Conservation (phyloP, 495 filamentous ascomycete species). For the Aspergillus funiculosus region DNA sequence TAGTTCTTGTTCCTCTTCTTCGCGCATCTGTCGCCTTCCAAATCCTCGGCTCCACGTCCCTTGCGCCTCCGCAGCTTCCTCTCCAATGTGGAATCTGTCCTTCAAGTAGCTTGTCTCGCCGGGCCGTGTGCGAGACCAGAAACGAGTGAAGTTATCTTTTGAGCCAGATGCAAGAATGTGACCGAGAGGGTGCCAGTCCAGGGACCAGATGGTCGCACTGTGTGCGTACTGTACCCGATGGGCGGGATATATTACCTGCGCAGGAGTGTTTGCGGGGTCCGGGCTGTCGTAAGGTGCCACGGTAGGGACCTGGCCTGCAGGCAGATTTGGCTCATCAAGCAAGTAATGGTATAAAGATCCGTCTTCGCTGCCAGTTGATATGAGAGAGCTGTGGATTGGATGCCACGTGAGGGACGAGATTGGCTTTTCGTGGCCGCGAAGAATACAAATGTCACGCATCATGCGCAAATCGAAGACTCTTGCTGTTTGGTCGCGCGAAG, state of each 20-base stretch:
- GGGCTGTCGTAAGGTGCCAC: constrained; percentile 77
- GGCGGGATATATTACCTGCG: constrained; percentile 83
- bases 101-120: constrained; percentile 78
- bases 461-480: constrained; percentile 92
- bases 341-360: constrained; percentile 88
- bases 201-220: constrained; percentile 89
- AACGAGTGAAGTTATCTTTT: constrained; percentile 92
- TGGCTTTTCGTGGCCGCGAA: constrained; percentile 91
- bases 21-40: constrained; percentile 70
- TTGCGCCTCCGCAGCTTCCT: constrained; percentile 85
- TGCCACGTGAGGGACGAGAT: constrained; percentile 92
- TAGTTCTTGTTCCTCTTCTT: constrained; percentile 86
- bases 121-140: constrained; percentile 86
- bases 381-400: constrained; percentile 76
- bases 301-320: constrained; percentile 57
- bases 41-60: constrained; percentile 86
- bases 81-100: constrained; percentile 91
- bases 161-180: constrained; percentile 98
- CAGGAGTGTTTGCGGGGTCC: constrained; percentile 68
- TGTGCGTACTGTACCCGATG: constrained; percentile 82
- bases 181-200: constrained; percentile 95
- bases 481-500: constrained; percentile 84
- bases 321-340: constrained; percentile 83
- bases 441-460: constrained; percentile 93
- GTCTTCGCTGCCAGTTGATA: constrained; percentile 87